phyloP scores from a whole-genome alignment of 169 alveolate genomes.

The Cardiosporidium cionae region DNA sequence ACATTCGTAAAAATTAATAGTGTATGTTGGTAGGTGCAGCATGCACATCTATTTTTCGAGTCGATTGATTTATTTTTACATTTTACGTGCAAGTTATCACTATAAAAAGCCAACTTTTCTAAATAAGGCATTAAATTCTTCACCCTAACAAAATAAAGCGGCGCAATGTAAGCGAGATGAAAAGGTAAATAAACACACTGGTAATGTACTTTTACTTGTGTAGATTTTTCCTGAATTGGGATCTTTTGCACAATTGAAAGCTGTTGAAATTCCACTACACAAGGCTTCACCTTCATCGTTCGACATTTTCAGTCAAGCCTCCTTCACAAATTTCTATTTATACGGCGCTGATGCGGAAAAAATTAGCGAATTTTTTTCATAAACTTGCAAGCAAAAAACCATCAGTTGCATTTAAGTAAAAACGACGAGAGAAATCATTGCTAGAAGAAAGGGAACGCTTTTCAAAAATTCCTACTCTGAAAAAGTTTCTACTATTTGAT shows the following conservation, averaged over 20 bases:
- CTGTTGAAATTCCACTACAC: not conserved
- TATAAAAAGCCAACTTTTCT: not conserved
- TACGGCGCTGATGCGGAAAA: too few relatives aligned
- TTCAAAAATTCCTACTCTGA: too few relatives aligned
- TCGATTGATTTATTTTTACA: not conserved
- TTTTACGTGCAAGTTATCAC: too few relatives aligned
- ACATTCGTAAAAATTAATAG: not conserved
- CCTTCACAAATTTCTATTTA: too few relatives aligned
- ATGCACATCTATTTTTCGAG: not conserved
- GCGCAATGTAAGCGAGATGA: not conserved
- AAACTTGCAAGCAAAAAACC: too few relatives aligned
- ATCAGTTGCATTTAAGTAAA: too few relatives aligned
- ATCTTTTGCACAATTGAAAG: not conserved
- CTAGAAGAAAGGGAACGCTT: too few relatives aligned
- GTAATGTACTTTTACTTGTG: not conserved
- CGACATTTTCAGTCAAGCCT: too few relatives aligned
- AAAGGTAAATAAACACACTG: not conserved
- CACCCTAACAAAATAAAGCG: not conserved
- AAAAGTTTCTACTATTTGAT: too few relatives aligned
- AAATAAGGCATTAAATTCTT: not conserved
- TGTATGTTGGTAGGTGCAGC: not conserved
- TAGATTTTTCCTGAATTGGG: not conserved
- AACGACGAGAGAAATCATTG: too few relatives aligned
- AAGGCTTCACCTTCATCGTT: not conserved
- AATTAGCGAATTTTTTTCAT: too few relatives aligned